Evolutionary conservation across 148 eudicot species (phyloP).

Genomic region (Vaccinium vitisidaea): DNA sequence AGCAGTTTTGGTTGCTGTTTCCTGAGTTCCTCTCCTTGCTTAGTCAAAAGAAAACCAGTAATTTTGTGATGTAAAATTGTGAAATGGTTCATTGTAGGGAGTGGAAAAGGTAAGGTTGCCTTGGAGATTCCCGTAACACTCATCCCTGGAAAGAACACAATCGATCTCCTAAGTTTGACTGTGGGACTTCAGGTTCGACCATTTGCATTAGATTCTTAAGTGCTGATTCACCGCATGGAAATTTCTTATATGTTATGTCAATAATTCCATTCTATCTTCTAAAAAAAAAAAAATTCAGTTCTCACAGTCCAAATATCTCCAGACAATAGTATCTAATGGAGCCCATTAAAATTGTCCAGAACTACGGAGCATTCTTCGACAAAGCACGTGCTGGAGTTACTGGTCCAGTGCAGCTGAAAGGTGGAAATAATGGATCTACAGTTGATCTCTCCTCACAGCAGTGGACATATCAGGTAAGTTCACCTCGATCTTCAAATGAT

Average conservation of each 20-base stretch:
- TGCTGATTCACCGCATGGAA: not conserved
- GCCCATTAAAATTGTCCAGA: slow-evolving; percentile 36
- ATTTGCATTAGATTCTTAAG: not conserved
- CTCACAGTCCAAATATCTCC: not conserved
- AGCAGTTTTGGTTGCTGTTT: not conserved
- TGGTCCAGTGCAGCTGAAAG: slow-evolving; percentile 67
- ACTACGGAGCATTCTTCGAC: slow-evolving; percentile 90
- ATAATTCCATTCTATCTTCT: not conserved
- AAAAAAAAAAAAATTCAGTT: not conserved
- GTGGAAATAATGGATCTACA: slow-evolving; percentile 41
- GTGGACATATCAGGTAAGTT: slow-evolving; percentile 91
- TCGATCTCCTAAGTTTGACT: slow-evolving; percentile 89
- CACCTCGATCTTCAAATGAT: not conserved
- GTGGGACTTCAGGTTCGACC: slow-evolving; percentile 84
- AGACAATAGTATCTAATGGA: slow-evolving; percentile 3
- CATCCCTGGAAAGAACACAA: slow-evolving; percentile 47
- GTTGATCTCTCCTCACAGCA: slow-evolving; percentile 64
- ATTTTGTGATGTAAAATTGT: not conserved
- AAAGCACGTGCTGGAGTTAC: slow-evolving; percentile 68
- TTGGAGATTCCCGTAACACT: slow-evolving; percentile 55
- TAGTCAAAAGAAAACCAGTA: not conserved
- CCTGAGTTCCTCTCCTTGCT: not conserved
- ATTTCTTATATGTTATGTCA: not conserved
- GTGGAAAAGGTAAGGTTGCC: slow-evolving; percentile 42
- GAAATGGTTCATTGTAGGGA: slow-evolving; percentile 28